Conservation (phyloP, 2,329 filamentous ascomycete species). For the Colletotrichum chlorophyti region DNA sequence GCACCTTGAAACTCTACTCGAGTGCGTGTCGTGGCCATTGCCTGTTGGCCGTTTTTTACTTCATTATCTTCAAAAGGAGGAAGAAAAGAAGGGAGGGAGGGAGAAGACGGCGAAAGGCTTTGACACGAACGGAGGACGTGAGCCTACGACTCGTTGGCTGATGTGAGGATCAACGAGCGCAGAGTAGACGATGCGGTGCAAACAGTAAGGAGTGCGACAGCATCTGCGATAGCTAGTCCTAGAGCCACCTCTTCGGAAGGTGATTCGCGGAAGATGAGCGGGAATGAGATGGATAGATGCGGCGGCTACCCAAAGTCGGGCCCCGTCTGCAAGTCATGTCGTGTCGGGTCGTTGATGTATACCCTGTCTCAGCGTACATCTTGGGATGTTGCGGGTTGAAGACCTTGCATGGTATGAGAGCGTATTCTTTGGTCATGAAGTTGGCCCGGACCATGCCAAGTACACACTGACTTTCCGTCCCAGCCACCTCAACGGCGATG, state of each 20-base stretch:
- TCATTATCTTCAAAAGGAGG: too few species aligned
- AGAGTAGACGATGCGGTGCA: constrained; percentile 7
- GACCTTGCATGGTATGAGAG: too few species aligned
- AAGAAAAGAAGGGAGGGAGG: too few species aligned
- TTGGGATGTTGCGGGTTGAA: constrained; percentile 7
- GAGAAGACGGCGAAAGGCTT: too few species aligned
- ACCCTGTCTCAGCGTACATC: too few species aligned
- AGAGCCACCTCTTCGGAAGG: background rate
- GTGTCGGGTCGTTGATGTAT: too few species aligned
- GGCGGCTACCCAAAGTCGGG: background rate
- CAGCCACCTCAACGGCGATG: background rate
- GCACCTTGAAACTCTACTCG: constrained; percentile 17
- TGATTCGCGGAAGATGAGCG: constrained; percentile 17
- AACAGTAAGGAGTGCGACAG: constrained; percentile 2
- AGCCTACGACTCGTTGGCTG: too few species aligned
- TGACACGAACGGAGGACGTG: too few species aligned
- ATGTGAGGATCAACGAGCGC: too few species aligned
- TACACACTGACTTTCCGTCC: background rate
- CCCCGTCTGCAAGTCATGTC: background rate
- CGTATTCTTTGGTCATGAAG: too few species aligned
- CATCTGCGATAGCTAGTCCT: background rate
- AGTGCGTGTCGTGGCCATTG: too few species aligned
- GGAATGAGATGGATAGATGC: constrained; percentile 5
- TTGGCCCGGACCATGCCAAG: constrained; percentile 7
- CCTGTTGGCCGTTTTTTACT: too few species aligned